Percentiles rank a stretch among this genome's conserved stretches.
Conservation (phyloP, 176 grass and related monocot species). For the Aegilops sharonensis region DNA sequence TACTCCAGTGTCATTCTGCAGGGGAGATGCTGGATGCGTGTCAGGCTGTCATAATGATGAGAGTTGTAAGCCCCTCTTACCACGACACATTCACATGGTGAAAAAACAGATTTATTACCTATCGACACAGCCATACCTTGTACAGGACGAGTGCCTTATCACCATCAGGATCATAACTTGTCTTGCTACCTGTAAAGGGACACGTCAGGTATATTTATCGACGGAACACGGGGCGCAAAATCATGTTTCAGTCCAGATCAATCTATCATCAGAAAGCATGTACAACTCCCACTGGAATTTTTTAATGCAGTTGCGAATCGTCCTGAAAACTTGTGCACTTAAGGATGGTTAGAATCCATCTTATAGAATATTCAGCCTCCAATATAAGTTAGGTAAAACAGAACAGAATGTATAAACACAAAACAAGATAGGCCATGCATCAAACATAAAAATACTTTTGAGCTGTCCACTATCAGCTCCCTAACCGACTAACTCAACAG, state of each 20-base stretch:
- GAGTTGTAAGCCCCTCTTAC: not conserved
- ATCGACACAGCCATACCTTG: slow-evolving; percentile 59
- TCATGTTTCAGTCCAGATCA: slow-evolving; percentile 8
- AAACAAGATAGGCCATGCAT: not conserved
- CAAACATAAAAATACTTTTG: not conserved
- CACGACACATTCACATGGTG: slow-evolving; percentile 4
- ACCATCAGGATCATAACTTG: slow-evolving; percentile 51
- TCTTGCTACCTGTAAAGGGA: slow-evolving; percentile 41
- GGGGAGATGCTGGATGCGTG: slow-evolving; percentile 40
- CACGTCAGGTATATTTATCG: slow-evolving; percentile 18
- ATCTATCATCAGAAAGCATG: not conserved
- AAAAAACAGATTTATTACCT: not conserved
- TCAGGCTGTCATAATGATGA: slow-evolving; percentile 52
- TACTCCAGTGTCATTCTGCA: slow-evolving; percentile 54
- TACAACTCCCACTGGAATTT: not conserved
- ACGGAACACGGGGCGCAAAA: not conserved
- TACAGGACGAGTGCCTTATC: slow-evolving; percentile 91
- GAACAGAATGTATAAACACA: not conserved
- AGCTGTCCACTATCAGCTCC: not conserved
- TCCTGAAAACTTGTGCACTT: slow-evolving; percentile 2
- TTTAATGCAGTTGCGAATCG: not conserved
- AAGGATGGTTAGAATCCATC: not conserved
- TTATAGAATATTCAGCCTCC: not conserved
- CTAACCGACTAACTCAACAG: not conserved
- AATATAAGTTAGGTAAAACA: not conserved